Conservation (phyloP, 2,329 filamentous ascomycete genomes). For the Alternaria burnsii region DNA sequence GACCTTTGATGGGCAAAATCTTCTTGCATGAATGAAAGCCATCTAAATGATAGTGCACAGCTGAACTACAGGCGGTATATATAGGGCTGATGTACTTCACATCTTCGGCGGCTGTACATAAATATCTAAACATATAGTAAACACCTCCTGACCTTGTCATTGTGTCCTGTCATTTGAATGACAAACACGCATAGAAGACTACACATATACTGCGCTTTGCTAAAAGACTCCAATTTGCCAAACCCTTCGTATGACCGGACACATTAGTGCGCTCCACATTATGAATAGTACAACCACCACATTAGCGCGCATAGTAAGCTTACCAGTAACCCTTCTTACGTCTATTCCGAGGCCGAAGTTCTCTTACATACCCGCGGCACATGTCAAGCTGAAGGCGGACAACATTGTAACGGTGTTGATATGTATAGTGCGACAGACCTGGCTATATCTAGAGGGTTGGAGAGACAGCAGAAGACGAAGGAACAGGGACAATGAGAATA, state of each 20-base stretch:
- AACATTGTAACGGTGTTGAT: slow-evolving; percentile 21
- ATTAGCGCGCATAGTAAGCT: neutral
- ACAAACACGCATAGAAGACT: neutral
- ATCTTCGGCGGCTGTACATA: neutral
- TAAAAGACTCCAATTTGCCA: neutral
- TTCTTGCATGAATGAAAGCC: neutral
- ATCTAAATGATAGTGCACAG: neutral
- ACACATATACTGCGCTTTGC: neutral
- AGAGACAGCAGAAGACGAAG: neutral
- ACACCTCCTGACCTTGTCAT: neutral
- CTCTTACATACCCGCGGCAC: slow-evolving; percentile 20
- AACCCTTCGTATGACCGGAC: neutral
- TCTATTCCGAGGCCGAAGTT: slow-evolving; percentile 2
- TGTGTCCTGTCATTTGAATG: neutral
- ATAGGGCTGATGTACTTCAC: neutral
- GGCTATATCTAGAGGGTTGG: slow-evolving; percentile 16
- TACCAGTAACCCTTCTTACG: neutral
- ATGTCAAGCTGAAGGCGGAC: slow-evolving; percentile 30
- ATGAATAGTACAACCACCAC: neutral
- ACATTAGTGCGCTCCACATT: neutral
- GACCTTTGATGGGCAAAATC: neutral
- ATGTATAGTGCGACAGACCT: slow-evolving; percentile 10
- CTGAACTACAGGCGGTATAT: neutral
- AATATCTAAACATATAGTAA: neutral
- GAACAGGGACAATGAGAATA: neutral